phyloP scores from a whole-genome alignment of 768 basidiomycete genomes.

The Chalciporus chontae region DNA sequence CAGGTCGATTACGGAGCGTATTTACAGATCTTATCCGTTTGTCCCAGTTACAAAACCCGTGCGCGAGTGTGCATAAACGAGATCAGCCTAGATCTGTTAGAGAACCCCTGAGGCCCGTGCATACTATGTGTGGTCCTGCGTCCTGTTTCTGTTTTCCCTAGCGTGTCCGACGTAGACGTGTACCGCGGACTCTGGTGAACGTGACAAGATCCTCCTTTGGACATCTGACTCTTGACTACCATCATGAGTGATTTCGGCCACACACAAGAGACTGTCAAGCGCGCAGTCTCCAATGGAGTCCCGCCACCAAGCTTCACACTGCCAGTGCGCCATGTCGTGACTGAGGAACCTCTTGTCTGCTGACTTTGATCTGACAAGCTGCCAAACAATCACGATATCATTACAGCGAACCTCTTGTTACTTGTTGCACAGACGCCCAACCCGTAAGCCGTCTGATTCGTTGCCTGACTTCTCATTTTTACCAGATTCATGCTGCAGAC shows the following conservation, averaged over 20 bases:
- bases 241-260: constrained; percentile 13
- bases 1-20: too few species aligned
- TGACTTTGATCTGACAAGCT: constrained; percentile 30
- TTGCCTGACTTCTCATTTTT: background rate
- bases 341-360: background rate
- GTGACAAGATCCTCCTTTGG: background rate
- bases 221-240: background rate
- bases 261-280: constrained; percentile 7
- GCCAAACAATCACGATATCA: constrained; percentile 45
- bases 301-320: constrained; percentile 36
- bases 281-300: constrained; percentile 40
- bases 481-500: constrained; percentile 21
- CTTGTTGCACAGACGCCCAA: constrained; percentile 36
- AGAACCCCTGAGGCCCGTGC: too few species aligned
- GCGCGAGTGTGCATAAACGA: too few species aligned
- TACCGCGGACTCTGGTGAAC: too few species aligned
- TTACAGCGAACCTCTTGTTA: constrained; percentile 46
- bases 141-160: too few species aligned
- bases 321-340: constrained; percentile 31
- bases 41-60: too few species aligned
- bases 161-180: too few species aligned
- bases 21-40: too few species aligned
- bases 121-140: too few species aligned
- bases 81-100: too few species aligned
- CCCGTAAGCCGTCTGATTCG: constrained; percentile 31